Evolutionary conservation across 192 early-diverging fungal genomes (phyloP).

Genomic region (Coemansia sp.): DNA sequence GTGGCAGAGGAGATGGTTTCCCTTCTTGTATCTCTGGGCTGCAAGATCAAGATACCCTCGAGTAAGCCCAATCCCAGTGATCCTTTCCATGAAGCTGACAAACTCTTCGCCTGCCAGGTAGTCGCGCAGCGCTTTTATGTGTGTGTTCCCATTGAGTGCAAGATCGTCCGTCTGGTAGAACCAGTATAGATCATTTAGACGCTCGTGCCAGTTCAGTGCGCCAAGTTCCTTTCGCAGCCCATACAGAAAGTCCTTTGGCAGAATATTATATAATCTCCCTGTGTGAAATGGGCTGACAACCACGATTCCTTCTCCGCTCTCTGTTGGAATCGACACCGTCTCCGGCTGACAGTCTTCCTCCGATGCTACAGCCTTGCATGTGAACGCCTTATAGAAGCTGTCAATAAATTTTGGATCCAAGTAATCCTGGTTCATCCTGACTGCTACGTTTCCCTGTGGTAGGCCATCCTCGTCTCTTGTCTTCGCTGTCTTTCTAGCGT

Average conservation of each 20-base stretch:
- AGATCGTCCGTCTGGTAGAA: constrained; percentile 70
- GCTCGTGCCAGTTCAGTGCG: constrained; percentile 39
- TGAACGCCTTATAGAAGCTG: constrained; percentile 27
- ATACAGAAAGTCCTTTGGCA: constrained; percentile 23
- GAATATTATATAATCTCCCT: constrained; percentile 23
- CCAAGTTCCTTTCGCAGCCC: constrained; percentile 25
- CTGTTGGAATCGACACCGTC: not conserved
- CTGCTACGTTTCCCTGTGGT: not conserved
- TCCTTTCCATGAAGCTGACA: constrained; percentile 58
- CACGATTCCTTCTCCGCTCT: constrained; percentile 20
- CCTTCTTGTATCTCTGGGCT: constrained; percentile 64
- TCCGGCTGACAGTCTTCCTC: not conserved
- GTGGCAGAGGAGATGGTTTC: constrained; percentile 68
- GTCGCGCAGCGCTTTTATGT: constrained; percentile 57
- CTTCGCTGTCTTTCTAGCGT: not conserved
- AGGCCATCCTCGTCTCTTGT: not conserved
- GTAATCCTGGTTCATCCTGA: constrained; percentile 26
- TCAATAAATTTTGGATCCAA: constrained; percentile 24
- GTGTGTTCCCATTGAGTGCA: constrained; percentile 37
- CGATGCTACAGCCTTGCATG: not conserved
- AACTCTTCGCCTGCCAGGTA: constrained; percentile 64
- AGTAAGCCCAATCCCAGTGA: constrained; percentile 66
- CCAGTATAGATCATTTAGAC: constrained; percentile 70
- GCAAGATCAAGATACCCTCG: constrained; percentile 64
- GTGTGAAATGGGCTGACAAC: constrained; percentile 31